Evolutionary conservation across 1,284 basidiomycete species (phyloP).

Genomic region (Pulveroboletus sp.): DNA sequence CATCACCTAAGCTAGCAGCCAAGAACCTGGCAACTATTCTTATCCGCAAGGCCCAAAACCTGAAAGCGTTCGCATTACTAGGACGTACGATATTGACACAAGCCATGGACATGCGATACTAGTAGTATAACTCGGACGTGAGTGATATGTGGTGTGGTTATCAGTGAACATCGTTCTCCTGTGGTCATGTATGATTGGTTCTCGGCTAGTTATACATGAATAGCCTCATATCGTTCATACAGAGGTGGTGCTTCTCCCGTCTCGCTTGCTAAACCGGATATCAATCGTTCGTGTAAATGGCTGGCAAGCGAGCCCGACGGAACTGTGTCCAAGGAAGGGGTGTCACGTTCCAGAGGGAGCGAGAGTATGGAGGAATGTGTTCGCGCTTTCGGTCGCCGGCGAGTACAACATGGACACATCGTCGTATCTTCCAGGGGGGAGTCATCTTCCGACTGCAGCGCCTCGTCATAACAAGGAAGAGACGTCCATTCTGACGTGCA

Average conservation of each 20-base stretch:
- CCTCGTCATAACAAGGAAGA: slow-evolving; percentile 68
- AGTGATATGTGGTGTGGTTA: background rate
- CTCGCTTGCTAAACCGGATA: slow-evolving; percentile 64
- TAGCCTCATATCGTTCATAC: slow-evolving; percentile 42
- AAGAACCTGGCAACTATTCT: background rate
- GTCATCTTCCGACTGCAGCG: slow-evolving; percentile 35
- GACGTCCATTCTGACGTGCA: slow-evolving; percentile 79
- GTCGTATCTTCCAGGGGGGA: slow-evolving; percentile 35
- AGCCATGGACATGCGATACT: background rate
- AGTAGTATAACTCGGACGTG: background rate
- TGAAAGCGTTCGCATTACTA: too few species aligned
- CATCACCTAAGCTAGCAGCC: too few species aligned
- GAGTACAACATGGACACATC: slow-evolving; percentile 47
- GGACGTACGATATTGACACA: background rate
- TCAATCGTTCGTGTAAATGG: slow-evolving; percentile 57
- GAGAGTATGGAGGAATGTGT: background rate
- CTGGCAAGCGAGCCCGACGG: slow-evolving; percentile 36
- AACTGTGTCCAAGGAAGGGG: slow-evolving; percentile 31
- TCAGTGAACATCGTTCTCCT: too few species aligned
- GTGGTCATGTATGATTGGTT: too few species aligned
- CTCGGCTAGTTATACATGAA: too few species aligned
- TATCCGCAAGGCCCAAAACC: background rate
- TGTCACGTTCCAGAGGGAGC: slow-evolving; percentile 25
- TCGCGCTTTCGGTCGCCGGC: slow-evolving; percentile 9
- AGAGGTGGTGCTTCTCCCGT: slow-evolving; percentile 65